These are phyloP conservation scores for Rhynchospora tenuis DNA, from an alignment of 176 grass and related monocot species.

Conservation along the genomic window DNA sequence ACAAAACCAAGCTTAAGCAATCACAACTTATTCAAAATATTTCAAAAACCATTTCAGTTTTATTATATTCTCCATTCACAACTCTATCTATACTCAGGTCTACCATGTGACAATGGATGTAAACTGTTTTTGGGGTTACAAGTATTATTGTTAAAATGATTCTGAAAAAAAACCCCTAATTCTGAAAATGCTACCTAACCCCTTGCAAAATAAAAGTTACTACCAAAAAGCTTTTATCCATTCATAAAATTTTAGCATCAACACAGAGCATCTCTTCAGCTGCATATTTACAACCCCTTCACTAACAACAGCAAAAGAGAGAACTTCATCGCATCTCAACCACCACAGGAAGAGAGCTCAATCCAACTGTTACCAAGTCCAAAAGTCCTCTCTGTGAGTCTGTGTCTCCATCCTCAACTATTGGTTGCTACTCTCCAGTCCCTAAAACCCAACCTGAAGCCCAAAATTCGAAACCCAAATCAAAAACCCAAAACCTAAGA, in stretches of 20 bases:
- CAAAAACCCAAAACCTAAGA: background rate
- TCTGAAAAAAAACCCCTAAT: background rate
- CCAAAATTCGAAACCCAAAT: background rate
- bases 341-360: background rate
- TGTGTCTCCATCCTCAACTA: background rate
- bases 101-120: background rate
- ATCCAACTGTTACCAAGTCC: background rate
- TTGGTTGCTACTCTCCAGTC: background rate
- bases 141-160: background rate
- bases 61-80: background rate
- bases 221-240: background rate
- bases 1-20: background rate
- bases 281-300: background rate
- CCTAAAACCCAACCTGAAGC: background rate
- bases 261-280: background rate
- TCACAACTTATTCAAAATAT: background rate
- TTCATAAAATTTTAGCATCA: background rate
- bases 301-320: conserved; percentile 5
- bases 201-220: background rate
- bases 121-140: background rate
- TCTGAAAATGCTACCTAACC: background rate
- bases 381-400: background rate
- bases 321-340: background rate
- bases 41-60: background rate
- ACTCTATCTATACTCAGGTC: background rate